Evolutionary conservation across 2,329 filamentous ascomycete species (phyloP).

Genomic region (Aureobasidium sp.): DNA sequence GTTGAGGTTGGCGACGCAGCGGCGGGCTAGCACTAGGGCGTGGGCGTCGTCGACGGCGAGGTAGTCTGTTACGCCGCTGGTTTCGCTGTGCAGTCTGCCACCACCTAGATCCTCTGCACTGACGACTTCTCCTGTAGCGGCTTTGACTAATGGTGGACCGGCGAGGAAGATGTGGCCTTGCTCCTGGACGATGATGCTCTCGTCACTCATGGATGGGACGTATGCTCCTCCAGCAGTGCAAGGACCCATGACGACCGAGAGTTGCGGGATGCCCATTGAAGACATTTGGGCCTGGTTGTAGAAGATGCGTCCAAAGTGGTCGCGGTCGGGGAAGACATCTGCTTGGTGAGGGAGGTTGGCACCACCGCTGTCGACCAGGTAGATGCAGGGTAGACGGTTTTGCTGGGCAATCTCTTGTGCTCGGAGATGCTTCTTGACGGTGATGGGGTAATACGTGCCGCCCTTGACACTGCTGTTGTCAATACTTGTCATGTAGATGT

Average conservation of each 20-base stretch:
- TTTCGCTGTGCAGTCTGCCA: conserved; percentile 77
- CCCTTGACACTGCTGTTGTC: conserved; percentile 60
- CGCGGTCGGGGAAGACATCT: conserved; percentile 88
- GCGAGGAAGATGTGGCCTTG: conserved; percentile 98
- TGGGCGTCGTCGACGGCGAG: conserved; percentile 91
- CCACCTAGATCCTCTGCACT: conserved; percentile 86
- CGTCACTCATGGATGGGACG: conserved; percentile 94
- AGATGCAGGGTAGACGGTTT: conserved; percentile 79
- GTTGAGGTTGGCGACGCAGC: conserved; percentile 82
- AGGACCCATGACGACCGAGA: conserved; percentile 92
- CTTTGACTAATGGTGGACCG: conserved; percentile 88
- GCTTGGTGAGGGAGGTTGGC: conserved; percentile 92
- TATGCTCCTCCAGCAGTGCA: conserved; percentile 95
- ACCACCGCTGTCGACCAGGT: conserved; percentile 90
- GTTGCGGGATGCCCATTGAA: conserved; percentile 77
- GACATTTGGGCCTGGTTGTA: conserved; percentile 97
- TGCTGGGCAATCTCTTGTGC: conserved; percentile 86
- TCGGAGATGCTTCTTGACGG: conserved; percentile 91
- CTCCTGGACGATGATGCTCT: conserved; percentile 90
- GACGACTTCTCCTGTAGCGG: conserved; percentile 87
- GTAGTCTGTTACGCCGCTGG: conserved; percentile 92
- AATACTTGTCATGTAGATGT: neutral
- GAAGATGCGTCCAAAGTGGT: conserved; percentile 96
- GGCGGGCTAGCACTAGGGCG: conserved; percentile 72
- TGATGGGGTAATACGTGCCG: conserved; percentile 93